Evolutionary conservation across 768 basidiomycete species (phyloP).

Genomic region (Termitomyces sp.): DNA sequence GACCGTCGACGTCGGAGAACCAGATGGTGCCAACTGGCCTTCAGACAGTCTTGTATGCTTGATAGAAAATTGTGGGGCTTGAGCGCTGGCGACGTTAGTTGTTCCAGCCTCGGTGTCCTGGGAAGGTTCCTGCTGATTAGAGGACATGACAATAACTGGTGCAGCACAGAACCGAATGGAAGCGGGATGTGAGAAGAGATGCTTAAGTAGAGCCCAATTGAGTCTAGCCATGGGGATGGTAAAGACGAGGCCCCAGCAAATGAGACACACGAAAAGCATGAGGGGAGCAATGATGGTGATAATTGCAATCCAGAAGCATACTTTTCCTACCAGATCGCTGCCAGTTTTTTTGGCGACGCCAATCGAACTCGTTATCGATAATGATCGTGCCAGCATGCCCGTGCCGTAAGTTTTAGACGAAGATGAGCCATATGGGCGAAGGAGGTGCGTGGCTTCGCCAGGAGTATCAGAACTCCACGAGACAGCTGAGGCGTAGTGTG

Average conservation of each 20-base stretch:
- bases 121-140: conserved; percentile 20
- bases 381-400: conserved; percentile 30
- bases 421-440: conserved; percentile 28
- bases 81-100: conserved; percentile 18
- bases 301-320: conserved; percentile 82
- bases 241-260: conserved; percentile 95
- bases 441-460: conserved; percentile 47
- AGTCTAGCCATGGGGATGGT: conserved; percentile 98
- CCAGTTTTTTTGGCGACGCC: conserved; percentile 30
- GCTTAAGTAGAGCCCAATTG: conserved; percentile 89
- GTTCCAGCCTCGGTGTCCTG: conserved; percentile 22
- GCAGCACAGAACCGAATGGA: conserved; percentile 92
- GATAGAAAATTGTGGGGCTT: conserved; percentile 50
- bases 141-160: conserved; percentile 61
- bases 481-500: conserved; percentile 31
- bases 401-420: conserved; percentile 72
- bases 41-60: conserved; percentile 74
- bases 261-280: conserved; percentile 80
- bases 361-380: conserved; percentile 27
- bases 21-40: conserved; percentile 86
- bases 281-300: conserved; percentile 79
- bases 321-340: conserved; percentile 59
- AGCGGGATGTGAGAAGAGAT: conserved; percentile 75
- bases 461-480: conserved; percentile 40
- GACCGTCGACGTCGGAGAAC: conserved; percentile 80